Base-by-base conservation (phyloP, 2,329 filamentous ascomycete genomes). In the Passalora sequoiae region DNA sequence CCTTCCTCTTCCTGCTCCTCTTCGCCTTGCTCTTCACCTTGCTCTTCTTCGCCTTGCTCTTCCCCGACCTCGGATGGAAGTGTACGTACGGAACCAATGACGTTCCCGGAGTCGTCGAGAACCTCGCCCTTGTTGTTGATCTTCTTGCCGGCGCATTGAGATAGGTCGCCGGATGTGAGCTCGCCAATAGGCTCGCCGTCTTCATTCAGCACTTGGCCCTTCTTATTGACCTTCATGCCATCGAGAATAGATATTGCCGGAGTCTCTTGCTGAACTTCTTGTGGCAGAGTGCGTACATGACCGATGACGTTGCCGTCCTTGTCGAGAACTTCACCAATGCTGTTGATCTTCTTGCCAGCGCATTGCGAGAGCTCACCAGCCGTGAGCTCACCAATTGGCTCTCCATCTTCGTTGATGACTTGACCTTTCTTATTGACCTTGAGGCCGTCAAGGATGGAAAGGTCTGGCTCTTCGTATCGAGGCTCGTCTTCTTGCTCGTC, bases 281-380 rank as follows among this genome's bases (percentile, higher is more conserved):
- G 62, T 8, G 72, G 69, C 4, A 75, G 64, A n/a, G 72, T 69
- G 54, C 77, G 69, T 49, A 80, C 76, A 50, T 75, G 75, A 29
- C 80, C 80, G 49, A 83, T 72, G 50, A 83, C 70, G 31, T 80
- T 79, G 32, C 80, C 79, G 33, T 78, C 74, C 60, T 73, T 78
- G 60, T 81, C 79, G 57, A 81, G 70, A 43, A 83, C 77, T 56
- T 83, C 80, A 15, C 80, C 80, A 62, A 81, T 70, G 46, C 73
- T 74, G 51, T 83, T 81, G 53, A 80, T 69, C 63, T 81, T 83
- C 67, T 81, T 81, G 46, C 80, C 73, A 13, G 81, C 76, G 50
- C 80, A 82, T 49, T 81, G 77, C 10, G 73, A 63, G 9, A 82
- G 62, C 40, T 83, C 75, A 30, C 81, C 81, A 52, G 76, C 73